Percentiles rank a stretch among this genome's conserved stretches.
Evolutionary conservation across 2,329 filamentous ascomycete genomes (phyloP).

Genomic region (Monosporascus sp.): DNA sequence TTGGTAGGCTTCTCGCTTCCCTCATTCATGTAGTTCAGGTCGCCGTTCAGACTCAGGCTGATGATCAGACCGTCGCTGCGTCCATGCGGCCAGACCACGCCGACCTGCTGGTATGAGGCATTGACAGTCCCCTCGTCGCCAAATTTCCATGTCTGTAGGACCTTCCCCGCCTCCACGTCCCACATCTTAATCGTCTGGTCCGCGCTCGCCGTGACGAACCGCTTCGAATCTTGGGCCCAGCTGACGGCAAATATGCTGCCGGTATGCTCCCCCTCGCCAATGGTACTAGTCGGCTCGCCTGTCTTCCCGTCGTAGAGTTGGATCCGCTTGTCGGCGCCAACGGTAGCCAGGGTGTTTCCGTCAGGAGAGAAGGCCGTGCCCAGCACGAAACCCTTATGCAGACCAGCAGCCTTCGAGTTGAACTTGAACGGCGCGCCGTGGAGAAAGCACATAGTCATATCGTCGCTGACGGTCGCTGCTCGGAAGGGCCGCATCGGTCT

Average conservation of each 20-base stretch:
- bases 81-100: constrained; percentile 82
- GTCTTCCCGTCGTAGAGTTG: constrained; percentile 97
- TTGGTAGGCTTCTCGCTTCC: constrained; percentile 64
- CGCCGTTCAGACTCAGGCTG: constrained; percentile 80
- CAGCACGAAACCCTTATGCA: constrained; percentile 86
- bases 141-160: constrained; percentile 77
- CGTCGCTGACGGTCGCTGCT: constrained; percentile 86
- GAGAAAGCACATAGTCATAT: constrained; percentile 84
- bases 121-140: constrained; percentile 68
- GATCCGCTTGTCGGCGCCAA: constrained; percentile 87
- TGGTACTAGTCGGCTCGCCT: constrained; percentile 70
- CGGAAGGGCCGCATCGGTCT: constrained; percentile 85
- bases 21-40: constrained; percentile 81
- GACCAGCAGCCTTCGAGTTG: constrained; percentile 69
- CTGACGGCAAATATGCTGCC: constrained; percentile 90
- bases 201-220: constrained; percentile 84
- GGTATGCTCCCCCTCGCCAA: constrained; percentile 80
- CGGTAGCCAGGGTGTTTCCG: constrained; percentile 73
- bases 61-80: constrained; percentile 83
- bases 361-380: constrained; percentile 87
- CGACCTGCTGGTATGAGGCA: constrained; percentile 84
- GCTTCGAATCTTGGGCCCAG: constrained; percentile 82
- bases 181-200: constrained; percentile 94
- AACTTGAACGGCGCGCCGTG: constrained; percentile 96
- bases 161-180: constrained; percentile 77